phyloP scores from a whole-genome alignment of 2,329 filamentous ascomycete genomes.

The Fusarium cicatricum region DNA sequence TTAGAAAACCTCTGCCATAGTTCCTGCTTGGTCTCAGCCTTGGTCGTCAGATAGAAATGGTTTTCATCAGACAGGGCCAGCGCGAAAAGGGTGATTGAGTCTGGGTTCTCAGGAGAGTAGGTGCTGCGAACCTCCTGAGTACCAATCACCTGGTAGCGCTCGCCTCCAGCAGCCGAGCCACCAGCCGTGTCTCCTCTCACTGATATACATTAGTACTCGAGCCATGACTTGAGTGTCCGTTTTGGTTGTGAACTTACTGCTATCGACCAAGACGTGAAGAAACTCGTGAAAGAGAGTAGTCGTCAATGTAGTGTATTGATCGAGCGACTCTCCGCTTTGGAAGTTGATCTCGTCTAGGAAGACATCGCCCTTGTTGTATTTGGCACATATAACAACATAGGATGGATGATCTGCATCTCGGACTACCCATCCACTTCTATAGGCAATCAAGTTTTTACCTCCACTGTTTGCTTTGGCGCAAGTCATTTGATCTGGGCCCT shows the following conservation, averaged over 20 bases:
- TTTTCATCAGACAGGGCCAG: background rate
- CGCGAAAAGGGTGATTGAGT: slow-evolving; percentile 4
- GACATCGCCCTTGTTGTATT: background rate
- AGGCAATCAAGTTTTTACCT: background rate
- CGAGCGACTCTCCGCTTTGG: background rate
- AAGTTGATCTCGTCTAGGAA: background rate
- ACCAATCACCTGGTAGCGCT: background rate
- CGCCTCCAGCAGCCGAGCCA: background rate
- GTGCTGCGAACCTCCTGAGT: background rate
- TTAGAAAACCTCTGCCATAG: no score
- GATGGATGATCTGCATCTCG: background rate
- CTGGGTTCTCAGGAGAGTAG: slow-evolving; percentile 2
- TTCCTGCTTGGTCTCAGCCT: background rate
- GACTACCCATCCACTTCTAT: background rate
- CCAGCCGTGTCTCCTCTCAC: slow-evolving; percentile 1
- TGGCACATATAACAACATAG: slow-evolving; percentile 6
- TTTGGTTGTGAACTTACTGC: no score
- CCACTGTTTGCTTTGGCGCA: background rate
- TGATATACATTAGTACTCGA: background rate
- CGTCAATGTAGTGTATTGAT: slow-evolving; percentile 2
- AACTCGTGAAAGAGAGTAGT: slow-evolving; percentile 5
- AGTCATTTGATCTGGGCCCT: background rate
- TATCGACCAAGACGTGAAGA: background rate
- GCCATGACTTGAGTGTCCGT: background rate
- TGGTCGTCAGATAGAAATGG: background rate